Evolutionary conservation across 106 monocot species (phyloP).

Genomic region (Alisma plantagoaquatica): DNA sequence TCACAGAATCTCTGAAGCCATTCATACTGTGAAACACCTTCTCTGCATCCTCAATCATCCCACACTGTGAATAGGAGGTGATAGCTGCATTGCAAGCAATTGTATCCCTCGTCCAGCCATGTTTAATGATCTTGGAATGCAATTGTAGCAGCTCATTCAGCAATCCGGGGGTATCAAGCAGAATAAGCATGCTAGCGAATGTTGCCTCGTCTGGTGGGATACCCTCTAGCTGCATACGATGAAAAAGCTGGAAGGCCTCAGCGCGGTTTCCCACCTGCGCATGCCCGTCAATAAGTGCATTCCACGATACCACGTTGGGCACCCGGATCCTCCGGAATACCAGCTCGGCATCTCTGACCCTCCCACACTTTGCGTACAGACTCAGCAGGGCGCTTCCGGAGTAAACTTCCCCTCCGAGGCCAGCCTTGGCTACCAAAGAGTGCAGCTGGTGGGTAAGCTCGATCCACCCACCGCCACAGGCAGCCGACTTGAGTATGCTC

Average conservation of each 20-base stretch:
- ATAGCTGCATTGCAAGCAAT: conserved; percentile 55
- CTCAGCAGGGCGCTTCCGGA: conserved; percentile 48
- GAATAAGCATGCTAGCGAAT: conserved; percentile 48
- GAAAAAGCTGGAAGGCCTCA: conserved; percentile 20
- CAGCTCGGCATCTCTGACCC: conserved; percentile 17
- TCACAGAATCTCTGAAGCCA: conserved; percentile 32
- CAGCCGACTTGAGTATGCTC: conserved; percentile 44
- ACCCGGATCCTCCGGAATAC: conserved; percentile 23
- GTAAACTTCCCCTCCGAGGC: conserved; percentile 50
- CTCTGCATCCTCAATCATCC: conserved; percentile 26
- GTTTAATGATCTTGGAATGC: conserved; percentile 50
- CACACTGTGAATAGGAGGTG: conserved; percentile 49
- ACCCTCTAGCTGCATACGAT: conserved; percentile 36
- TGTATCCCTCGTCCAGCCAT: conserved; percentile 24
- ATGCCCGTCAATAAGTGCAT: conserved; percentile 40
- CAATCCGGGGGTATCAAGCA: conserved; percentile 16
- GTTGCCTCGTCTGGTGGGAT: conserved; percentile 39
- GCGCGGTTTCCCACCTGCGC: conserved; percentile 15
- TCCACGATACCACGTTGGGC: conserved; percentile 56
- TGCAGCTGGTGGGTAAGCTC: conserved; percentile 40
- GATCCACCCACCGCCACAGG: background rate
- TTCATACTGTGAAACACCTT: conserved; percentile 44
- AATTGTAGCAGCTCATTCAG: conserved; percentile 23
- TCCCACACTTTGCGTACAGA: conserved; percentile 51
- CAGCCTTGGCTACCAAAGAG: conserved; percentile 26